Conservation (phyloP, 2,329 filamentous ascomycete genomes). For the Epichloe coenophiala region DNA sequence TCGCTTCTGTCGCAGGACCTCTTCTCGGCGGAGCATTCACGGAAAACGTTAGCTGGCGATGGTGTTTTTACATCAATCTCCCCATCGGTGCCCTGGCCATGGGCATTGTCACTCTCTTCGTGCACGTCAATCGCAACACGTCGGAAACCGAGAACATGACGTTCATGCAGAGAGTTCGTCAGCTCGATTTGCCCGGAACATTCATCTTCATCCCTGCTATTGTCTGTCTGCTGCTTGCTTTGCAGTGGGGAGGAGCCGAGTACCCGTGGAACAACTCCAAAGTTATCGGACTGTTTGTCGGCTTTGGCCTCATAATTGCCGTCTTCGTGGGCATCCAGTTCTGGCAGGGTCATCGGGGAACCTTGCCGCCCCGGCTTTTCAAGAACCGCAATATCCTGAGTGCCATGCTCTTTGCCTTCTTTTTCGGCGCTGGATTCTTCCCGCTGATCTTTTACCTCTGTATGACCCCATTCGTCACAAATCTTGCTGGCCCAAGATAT, state of each 20-base stretch:
- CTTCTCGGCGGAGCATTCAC: slow-evolving; percentile 37
- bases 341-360: slow-evolving; percentile 28
- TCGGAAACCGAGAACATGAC: slow-evolving; percentile 19
- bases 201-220: slow-evolving; percentile 37
- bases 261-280: slow-evolving; percentile 35
- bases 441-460: slow-evolving; percentile 39
- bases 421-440: slow-evolving; percentile 39
- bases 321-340: slow-evolving; percentile 35
- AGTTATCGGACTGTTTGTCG: slow-evolving; percentile 38
- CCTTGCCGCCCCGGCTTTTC: slow-evolving; percentile 32
- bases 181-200: slow-evolving; percentile 36
- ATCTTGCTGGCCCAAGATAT: slow-evolving; percentile 6
- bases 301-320: slow-evolving; percentile 29
- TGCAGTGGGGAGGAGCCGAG: slow-evolving; percentile 42
- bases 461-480: slow-evolving; percentile 12
- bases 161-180: slow-evolving; percentile 24
- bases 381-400: slow-evolving; percentile 26
- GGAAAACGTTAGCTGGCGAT: slow-evolving; percentile 35
- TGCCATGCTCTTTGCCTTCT: slow-evolving; percentile 30
- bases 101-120: slow-evolving; percentile 32
- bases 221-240: slow-evolving; percentile 38
- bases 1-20: slow-evolving; percentile 37
- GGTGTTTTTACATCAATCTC: slow-evolving; percentile 37
- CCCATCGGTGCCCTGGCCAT: slow-evolving; percentile 35
- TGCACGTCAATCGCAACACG: slow-evolving; percentile 25